Evolutionary conservation across 2,329 filamentous ascomycete genomes (phyloP).

Genomic region (Sclerotinia sclerotiorum): DNA sequence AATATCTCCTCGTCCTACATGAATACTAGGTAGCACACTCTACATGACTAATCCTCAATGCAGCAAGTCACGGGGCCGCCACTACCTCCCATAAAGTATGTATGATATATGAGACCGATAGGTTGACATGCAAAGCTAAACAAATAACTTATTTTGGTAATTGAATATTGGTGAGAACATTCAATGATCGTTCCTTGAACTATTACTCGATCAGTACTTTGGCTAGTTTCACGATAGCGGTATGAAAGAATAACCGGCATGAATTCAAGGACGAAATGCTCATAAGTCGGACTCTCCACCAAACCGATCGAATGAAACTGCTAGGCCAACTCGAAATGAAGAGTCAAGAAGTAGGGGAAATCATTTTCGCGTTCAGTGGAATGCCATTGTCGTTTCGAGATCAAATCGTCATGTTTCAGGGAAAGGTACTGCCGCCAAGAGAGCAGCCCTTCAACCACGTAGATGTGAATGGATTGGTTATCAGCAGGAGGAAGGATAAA

Average conservation of each 20-base stretch:
- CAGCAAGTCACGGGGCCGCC: background rate
- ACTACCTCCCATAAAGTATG: background rate
- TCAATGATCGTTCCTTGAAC: background rate
- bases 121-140: background rate
- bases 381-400: background rate
- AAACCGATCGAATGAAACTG: background rate
- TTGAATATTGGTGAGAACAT: background rate
- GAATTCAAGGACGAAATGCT: background rate
- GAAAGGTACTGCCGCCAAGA: background rate
- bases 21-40: too few relatives aligned
- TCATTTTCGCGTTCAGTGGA: background rate
- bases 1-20: too few relatives aligned
- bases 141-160: background rate
- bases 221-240: background rate
- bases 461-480: background rate
- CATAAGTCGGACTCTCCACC: background rate
- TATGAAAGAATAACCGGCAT: background rate
- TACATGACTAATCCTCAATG: background rate
- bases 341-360: background rate
- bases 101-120: background rate
- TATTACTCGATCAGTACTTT: background rate
- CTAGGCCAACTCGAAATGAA: background rate
- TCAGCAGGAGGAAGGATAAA: background rate
- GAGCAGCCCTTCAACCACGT: background rate
- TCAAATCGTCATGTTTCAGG: background rate